Percentiles rank a stretch among this genome's conserved stretches.
phyloP scores from a whole-genome alignment of 2,329 filamentous ascomycete genomes.

The Proliferodiscus dingleyae region DNA sequence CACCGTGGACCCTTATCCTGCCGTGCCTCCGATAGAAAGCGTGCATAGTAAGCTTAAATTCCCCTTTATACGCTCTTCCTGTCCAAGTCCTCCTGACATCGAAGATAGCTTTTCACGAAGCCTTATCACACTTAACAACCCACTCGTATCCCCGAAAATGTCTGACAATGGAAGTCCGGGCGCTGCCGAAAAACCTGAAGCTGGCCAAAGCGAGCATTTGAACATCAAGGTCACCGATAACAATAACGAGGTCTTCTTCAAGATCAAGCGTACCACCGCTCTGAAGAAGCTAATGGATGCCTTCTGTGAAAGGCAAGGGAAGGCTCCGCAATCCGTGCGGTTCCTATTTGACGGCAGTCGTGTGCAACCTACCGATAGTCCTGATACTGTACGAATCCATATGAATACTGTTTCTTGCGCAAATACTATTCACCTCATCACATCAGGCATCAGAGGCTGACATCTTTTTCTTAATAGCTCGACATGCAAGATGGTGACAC shows the following conservation, averaged over 20 bases:
- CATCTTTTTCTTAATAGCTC: constrained; percentile 51
- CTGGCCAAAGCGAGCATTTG: constrained; percentile 64
- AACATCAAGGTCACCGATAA: constrained; percentile 99
- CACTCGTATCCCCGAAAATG: constrained; percentile 25
- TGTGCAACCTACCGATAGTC: constrained; percentile 83
- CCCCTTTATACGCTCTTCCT: not conserved
- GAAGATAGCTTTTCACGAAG: constrained; percentile 17
- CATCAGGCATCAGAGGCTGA: constrained; percentile 9
- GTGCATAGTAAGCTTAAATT: constrained; percentile 5
- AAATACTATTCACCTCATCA: not conserved
- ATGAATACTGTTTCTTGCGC: not conserved
- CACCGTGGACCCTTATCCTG: not conserved
- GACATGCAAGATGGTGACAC: constrained; percentile 97
- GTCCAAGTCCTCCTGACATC: constrained; percentile 4
- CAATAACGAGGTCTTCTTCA: constrained; percentile 99
- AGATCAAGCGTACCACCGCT: constrained; percentile 95
- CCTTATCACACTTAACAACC: not conserved
- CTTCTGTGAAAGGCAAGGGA: constrained; percentile 95
- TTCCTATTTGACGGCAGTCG: constrained; percentile 96
- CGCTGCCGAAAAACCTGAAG: constrained; percentile 32
- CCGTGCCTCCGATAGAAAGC: not conserved
- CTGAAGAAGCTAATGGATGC: constrained; percentile 98
- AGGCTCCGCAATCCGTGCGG: constrained; percentile 75
- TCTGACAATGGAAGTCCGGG: constrained; percentile 43
- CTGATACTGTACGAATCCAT: constrained; percentile 70